These are phyloP conservation scores for Agaricus sinodeliciosus DNA, from an alignment of 768 basidiomycete species.

Conservation along the genomic window DNA sequence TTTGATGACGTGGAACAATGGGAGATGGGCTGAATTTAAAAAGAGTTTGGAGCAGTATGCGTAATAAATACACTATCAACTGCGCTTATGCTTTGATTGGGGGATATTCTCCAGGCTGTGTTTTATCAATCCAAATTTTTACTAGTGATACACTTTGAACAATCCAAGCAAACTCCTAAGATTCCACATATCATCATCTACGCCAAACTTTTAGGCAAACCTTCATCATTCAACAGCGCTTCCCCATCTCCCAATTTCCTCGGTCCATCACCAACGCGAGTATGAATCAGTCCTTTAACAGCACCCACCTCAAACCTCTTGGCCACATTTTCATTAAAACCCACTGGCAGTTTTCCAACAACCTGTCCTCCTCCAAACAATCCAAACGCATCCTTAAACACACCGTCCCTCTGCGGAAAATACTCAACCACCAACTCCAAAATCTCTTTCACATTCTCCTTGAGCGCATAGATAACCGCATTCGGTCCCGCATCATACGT, in stretches of 20 bases:
- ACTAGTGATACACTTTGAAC: no score
- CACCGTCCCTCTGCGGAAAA: conserved; percentile 73
- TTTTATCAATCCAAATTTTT: no score
- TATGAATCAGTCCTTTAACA: conserved; percentile 89
- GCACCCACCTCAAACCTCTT: conserved; percentile 67
- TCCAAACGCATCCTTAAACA: conserved; percentile 72
- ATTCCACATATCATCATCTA: conserved; percentile 14
- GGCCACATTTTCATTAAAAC: conserved; percentile 77
- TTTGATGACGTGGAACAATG: conserved; percentile 15
- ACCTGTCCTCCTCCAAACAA: conserved; percentile 42
- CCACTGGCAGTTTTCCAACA: conserved; percentile 48
- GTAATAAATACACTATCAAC: no score
- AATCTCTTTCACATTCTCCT: conserved; percentile 73
- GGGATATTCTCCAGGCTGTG: no score
- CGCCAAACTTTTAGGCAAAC: conserved; percentile 57
- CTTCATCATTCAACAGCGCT: conserved; percentile 58
- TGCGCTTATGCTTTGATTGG: no score
- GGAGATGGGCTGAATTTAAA: conserved; percentile 14
- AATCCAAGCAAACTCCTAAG: neutral
- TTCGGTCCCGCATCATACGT: conserved; percentile 99
- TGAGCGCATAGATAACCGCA: conserved; percentile 89
- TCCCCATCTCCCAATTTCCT: conserved; percentile 58
- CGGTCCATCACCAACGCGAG: conserved; percentile 88
- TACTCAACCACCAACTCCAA: conserved; percentile 69
- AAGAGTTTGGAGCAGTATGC: conserved; percentile 9